These are phyloP conservation scores for Pyrenophora graminea DNA, from an alignment of 2,329 filamentous ascomycete species.

Conservation along the genomic window DNA sequence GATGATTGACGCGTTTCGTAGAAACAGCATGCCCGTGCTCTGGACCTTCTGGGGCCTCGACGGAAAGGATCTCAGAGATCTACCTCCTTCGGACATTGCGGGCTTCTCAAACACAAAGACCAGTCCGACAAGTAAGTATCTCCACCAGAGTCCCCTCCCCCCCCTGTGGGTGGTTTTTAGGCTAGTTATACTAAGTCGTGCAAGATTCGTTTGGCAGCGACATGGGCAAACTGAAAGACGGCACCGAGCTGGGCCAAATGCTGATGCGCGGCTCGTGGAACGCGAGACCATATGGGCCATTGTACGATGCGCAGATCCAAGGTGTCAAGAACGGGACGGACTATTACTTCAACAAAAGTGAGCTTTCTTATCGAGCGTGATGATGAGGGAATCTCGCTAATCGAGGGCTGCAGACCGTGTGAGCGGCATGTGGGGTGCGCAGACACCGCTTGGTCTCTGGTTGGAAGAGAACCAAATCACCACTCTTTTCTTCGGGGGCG, in stretches of 20 bases:
- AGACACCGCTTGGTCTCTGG: slow-evolving; percentile 42
- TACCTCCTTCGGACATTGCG: slow-evolving; percentile 35
- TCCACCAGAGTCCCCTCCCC: background rate
- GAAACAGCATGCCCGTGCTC: slow-evolving; percentile 38
- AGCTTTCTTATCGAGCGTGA: background rate
- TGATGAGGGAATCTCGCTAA: background rate
- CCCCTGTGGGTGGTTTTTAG: background rate
- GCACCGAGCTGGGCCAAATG: slow-evolving; percentile 33
- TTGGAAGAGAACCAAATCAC: slow-evolving; percentile 42
- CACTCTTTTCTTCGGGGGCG: slow-evolving; percentile 45
- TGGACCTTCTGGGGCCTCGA: slow-evolving; percentile 47
- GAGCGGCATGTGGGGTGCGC: slow-evolving; percentile 43
- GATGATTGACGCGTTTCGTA: slow-evolving; percentile 42
- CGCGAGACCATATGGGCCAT: slow-evolving; percentile 42
- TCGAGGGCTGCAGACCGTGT: slow-evolving; percentile 27
- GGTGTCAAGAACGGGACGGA: slow-evolving; percentile 22
- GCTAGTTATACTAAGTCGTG: background rate
- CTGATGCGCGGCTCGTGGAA: slow-evolving; percentile 46
- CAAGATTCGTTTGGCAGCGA: slow-evolving; percentile 20
- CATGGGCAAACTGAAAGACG: slow-evolving; percentile 16
- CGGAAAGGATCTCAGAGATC: slow-evolving; percentile 36
- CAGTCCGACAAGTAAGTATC: slow-evolving; percentile 12
- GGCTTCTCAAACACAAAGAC: slow-evolving; percentile 7
- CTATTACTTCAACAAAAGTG: slow-evolving; percentile 36
- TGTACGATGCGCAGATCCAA: slow-evolving; percentile 35